Evolutionary conservation across 23 red algal species (phyloP).

Genomic region (Gracilaria gracilis): DNA sequence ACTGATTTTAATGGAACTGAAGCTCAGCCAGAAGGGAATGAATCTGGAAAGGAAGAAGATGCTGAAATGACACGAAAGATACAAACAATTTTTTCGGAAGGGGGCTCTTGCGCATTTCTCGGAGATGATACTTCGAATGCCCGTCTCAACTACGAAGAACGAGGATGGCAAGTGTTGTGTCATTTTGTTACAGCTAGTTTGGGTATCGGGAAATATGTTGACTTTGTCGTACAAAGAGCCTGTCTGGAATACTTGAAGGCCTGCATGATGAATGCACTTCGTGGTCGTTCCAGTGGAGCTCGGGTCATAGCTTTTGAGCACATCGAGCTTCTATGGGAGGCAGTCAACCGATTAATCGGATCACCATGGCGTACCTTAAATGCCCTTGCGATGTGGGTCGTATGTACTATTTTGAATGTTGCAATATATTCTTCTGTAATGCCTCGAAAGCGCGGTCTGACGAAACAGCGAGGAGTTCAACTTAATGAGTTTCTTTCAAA

Average conservation of each 20-base stretch:
- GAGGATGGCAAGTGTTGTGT: constrained; percentile 79
- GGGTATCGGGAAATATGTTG: constrained; percentile 72
- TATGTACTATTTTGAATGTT: constrained; percentile 68
- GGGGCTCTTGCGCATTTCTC: constrained; percentile 60
- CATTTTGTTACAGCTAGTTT: constrained; percentile 67
- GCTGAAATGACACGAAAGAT: constrained; percentile 30
- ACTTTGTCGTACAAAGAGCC: constrained; percentile 79
- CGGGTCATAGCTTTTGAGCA: constrained; percentile 69
- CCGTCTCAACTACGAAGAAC: constrained; percentile 61
- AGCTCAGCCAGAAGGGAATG: neutral
- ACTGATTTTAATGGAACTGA: constrained; percentile 32
- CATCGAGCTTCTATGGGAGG: constrained; percentile 72
- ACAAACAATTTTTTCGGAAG: constrained; percentile 51
- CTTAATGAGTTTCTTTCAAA: constrained; percentile 62
- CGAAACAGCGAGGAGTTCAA: constrained; percentile 42
- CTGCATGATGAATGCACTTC: constrained; percentile 73
- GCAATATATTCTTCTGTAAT: constrained; percentile 60
- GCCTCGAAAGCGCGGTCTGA: constrained; percentile 40
- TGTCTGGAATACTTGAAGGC: constrained; percentile 71
- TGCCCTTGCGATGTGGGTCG: constrained; percentile 76
- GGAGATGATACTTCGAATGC: constrained; percentile 36
- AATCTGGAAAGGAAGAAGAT: constrained; percentile 27
- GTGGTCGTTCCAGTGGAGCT: constrained; percentile 66
- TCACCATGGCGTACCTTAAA: constrained; percentile 82
- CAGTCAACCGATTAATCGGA: constrained; percentile 75